These are phyloP conservation scores for Russula foetens DNA, from an alignment of 768 basidiomycete genomes.

Conservation along the genomic window DNA sequence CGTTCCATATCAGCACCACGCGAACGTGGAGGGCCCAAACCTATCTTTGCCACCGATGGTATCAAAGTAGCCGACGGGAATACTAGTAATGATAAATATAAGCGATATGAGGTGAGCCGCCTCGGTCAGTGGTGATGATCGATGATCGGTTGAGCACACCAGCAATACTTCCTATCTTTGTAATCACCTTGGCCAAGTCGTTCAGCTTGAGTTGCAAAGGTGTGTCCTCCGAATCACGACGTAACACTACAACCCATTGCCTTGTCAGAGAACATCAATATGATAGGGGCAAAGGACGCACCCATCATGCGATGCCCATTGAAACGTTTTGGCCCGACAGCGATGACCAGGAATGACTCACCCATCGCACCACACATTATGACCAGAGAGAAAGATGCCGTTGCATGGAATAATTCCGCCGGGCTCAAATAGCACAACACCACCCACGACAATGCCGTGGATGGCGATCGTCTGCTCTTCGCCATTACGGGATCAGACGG, in stretches of 20 bases:
- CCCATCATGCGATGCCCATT: constrained; percentile 98
- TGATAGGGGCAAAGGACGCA: constrained; percentile 32
- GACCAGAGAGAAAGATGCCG: constrained; percentile 86
- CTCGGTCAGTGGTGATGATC: neutral
- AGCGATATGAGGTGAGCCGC: constrained; percentile 26
- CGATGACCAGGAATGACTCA: constrained; percentile 85
- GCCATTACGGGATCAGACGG: too few relatives aligned
- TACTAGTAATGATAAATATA: constrained; percentile 56
- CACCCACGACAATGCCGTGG: too few relatives aligned
- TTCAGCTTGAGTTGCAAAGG: constrained; percentile 94
- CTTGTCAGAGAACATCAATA: neutral
- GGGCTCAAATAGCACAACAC: too few relatives aligned
- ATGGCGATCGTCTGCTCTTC: too few relatives aligned
- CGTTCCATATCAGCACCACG: constrained; percentile 64
- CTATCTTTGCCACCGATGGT: constrained; percentile 44
- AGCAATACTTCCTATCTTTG: constrained; percentile 78
- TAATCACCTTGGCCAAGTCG: constrained; percentile 88
- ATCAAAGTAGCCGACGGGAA: constrained; percentile 23
- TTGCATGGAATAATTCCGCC: constrained; percentile 96
- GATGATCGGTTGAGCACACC: neutral
- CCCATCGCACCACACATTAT: constrained; percentile 94
- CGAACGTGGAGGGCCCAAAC: constrained; percentile 72
- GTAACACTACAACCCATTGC: constrained; percentile 50
- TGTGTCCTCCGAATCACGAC: constrained; percentile 80
- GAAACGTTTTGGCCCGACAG: constrained; percentile 88